Percentiles rank a stretch among this genome's conserved stretches.
These are phyloP conservation scores for Boletus subcaerulescens DNA, from an alignment of 768 basidiomycete species.

Conservation along the genomic window DNA sequence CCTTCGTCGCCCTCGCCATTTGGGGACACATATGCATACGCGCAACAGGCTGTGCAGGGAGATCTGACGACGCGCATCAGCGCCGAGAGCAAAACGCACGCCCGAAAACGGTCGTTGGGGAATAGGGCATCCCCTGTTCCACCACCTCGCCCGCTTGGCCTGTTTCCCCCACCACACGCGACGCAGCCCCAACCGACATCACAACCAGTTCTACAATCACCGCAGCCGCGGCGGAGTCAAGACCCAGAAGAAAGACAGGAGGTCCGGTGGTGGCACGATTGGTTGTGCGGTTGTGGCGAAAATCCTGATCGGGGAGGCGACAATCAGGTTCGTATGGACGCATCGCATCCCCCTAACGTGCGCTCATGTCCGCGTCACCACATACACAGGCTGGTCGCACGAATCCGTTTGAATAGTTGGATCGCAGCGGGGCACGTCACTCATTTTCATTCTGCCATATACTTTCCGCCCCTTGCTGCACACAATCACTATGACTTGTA, in stretches of 20 bases:
- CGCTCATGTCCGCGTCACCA: too few species aligned
- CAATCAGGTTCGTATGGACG: slow-evolving; percentile 50
- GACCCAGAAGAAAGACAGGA: slow-evolving; percentile 33
- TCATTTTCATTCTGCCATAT: slow-evolving; percentile 6
- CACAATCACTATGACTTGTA: slow-evolving; percentile 8
- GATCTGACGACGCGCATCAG: neutral
- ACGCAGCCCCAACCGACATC: slow-evolving; percentile 38
- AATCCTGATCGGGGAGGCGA: slow-evolving; percentile 72
- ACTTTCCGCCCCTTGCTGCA: neutral
- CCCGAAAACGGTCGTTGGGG: slow-evolving; percentile 1
- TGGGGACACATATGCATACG: slow-evolving; percentile 32
- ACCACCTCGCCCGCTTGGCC: slow-evolving; percentile 55
- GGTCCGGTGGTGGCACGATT: slow-evolving; percentile 80
- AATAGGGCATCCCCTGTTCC: slow-evolving; percentile 27
- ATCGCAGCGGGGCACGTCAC: neutral
- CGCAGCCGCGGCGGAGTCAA: slow-evolving; percentile 15
- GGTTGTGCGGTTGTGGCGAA: slow-evolving; percentile 79
- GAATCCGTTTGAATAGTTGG: slow-evolving; percentile 50
- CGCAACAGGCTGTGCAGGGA: slow-evolving; percentile 18
- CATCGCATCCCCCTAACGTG: too few species aligned
- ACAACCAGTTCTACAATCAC: slow-evolving; percentile 27
- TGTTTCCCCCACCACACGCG: slow-evolving; percentile 46
- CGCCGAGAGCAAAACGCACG: neutral
- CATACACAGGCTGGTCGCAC: slow-evolving; percentile 64
- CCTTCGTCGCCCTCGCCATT: slow-evolving; percentile 29